Percentiles rank a stretch among this genome's conserved stretches.
Conservation (phyloP, 257 asterid species). For the Ilex asprella region DNA sequence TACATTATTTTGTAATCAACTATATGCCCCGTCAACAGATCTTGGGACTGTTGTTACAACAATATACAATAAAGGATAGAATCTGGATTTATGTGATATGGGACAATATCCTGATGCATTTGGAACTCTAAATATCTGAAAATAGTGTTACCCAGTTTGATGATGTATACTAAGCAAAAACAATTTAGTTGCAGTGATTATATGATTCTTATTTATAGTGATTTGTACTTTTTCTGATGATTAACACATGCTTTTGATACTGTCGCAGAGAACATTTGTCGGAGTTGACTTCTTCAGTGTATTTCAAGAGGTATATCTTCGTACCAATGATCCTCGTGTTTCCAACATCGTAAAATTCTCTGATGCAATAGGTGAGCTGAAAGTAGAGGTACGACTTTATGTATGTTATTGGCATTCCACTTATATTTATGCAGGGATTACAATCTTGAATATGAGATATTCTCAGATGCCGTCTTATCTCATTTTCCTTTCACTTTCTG, state of each 20-base stretch:
- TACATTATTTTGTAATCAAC: no score
- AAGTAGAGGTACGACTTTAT: constrained; percentile 68
- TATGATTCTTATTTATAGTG: neutral
- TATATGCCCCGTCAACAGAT: no score
- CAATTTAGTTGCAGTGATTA: no score
- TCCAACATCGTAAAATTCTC: constrained; percentile 84
- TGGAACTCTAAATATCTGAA: neutral
- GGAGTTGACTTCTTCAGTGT: constrained; percentile 87
- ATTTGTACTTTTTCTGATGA: constrained; percentile 1
- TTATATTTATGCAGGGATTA: neutral
- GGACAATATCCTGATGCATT: neutral
- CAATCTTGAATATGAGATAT: no score
- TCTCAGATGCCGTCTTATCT: no score
- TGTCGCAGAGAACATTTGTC: constrained; percentile 81
- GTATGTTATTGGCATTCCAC: neutral
- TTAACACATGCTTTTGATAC: neutral
- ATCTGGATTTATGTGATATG: no score
- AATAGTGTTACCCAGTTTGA: neutral
- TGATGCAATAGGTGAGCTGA: constrained; percentile 68
- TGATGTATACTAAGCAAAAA: neutral
- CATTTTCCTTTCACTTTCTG: no score
- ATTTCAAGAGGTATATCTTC: constrained; percentile 82
- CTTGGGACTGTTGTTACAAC: no score
- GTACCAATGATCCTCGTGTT: constrained; percentile 68
- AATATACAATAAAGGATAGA: no score